These are phyloP conservation scores for Mollisiaceae sp. DNA, from an alignment of 2,329 filamentous ascomycete species.

Conservation along the genomic window DNA sequence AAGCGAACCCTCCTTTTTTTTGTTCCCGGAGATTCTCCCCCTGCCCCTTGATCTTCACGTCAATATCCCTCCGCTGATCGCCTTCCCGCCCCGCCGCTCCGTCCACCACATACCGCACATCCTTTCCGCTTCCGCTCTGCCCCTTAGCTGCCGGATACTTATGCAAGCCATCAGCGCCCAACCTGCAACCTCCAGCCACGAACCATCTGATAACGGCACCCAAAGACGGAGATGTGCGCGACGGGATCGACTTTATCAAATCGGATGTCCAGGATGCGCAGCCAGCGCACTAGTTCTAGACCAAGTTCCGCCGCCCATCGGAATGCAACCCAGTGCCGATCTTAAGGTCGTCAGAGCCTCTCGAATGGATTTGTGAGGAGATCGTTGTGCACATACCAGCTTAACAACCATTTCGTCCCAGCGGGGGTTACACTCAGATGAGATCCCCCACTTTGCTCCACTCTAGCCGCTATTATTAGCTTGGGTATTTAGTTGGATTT, in stretches of 20 bases:
- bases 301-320: background rate
- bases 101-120: background rate
- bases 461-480: too few relatives aligned
- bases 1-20: background rate
- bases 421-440: background rate
- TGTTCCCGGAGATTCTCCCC: background rate
- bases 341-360: background rate
- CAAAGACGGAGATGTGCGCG: background rate
- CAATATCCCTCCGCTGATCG: background rate
- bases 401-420: background rate
- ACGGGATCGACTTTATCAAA: slow-evolving; percentile 6
- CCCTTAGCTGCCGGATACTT: background rate
- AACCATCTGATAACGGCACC: background rate
- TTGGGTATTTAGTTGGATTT: too few relatives aligned
- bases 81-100: background rate
- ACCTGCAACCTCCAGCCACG: background rate
- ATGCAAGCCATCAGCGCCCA: slow-evolving; percentile 11
- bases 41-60: background rate
- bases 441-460: too few relatives aligned
- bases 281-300: background rate
- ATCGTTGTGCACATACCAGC: background rate
- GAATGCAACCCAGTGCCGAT: background rate
- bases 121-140: background rate
- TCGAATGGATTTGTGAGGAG: background rate
- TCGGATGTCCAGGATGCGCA: background rate